Base-by-base conservation (phyloP, 2,329 filamentous ascomycete species). In the Capronia coronata region DNA sequence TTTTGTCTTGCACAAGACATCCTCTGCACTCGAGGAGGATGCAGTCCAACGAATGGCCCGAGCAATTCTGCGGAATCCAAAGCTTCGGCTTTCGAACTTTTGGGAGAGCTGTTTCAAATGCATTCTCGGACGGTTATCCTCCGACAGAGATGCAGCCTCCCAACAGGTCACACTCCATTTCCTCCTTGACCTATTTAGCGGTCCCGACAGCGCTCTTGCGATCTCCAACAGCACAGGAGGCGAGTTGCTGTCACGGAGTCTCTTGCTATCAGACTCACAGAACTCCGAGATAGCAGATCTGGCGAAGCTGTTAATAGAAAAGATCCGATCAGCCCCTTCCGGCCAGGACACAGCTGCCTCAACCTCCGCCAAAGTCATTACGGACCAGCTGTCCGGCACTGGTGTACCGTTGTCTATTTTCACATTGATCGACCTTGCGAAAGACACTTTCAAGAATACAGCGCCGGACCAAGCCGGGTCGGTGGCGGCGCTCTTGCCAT, bases 401-500 rank as follows among this genome's bases (percentile, higher is more conserved):
- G 53, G 53, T 13, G 43, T 49, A 30, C 51, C 48, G 21, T 47
- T 61, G n/a, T 54, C 55, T 11, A 55, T 59, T 22, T 44, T 51
- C 37, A 42, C 48, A 11, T 43, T 83, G n/a, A 65, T 79, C 13
- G 71, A 73, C 27, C 71, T 82, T 46, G 74, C 75, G 2, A 68
- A 70, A 49, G 75, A 76, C 44, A 61, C 76, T 3, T 49, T 78
- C 38, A 67, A 68, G 16, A 63, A 63, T 35, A 51, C 62, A 3
- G 11, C 25, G n/a, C 39, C 30, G 5, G 37, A 25, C 9, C 7
- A 30, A 27, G 3, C 10, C 23, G 19, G 25, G 18, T 6, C 30
- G 37, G 14, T 42, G 9, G 13, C 18, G 16, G 7, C 19, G 16
- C 18, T 56, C 3, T 71, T 93, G 30, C 87, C 88, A 0, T 76